Evolutionary conservation across 352 stramenopile genomes (phyloP), one percentile per base, ranked within the genome.

Genomic region (Globisporangium parvum): DNA sequence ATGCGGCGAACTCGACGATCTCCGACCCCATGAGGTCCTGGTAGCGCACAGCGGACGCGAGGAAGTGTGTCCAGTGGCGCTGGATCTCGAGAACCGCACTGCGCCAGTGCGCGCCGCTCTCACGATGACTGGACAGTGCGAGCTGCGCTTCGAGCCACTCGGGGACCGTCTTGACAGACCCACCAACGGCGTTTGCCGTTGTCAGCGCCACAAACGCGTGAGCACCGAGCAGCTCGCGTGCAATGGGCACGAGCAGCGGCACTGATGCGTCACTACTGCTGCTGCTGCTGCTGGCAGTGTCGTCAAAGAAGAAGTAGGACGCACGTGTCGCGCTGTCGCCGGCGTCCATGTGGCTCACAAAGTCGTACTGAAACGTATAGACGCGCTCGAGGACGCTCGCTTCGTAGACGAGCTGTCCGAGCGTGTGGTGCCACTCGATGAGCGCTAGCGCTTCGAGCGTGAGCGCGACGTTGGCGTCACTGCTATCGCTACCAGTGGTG

Each of bases 1-100:
- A 69, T 0, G 71, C 64, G 37, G 74, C 74, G 31, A 85, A 82
- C 24, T 85, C 74, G 20, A 77, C 74, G 0, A 80, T 61, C 18
- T 85, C 69, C 21, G 54, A 58, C 0, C 57, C 71, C 11, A 81
- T 49, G 2, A 66, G 51, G 23, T 85, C 71, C 37, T 85, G 67
- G 17, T 69, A 82, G 17, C 44, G 44, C 14, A 77, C 71, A 2
- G 14, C 52, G 15, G 60, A 57, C 21, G 24, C 35, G 15, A 84
- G 57, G 39, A 69, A 60, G 6, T 37, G 33, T 0, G 65, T 65
- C 55, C 73, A 84, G 2, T 52, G 51, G 6, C 51, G 51, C 44
- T 84, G 67, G 3, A 81, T 52, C 15, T 24, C 5, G 20, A 75
- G 24, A n/a, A 80, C 31, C 3, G 52, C 55, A 3, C 28, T 2